Base-by-base conservation (phyloP, 371 early-diverging fungal species). In the Lichtheimia ramosa region DNA sequence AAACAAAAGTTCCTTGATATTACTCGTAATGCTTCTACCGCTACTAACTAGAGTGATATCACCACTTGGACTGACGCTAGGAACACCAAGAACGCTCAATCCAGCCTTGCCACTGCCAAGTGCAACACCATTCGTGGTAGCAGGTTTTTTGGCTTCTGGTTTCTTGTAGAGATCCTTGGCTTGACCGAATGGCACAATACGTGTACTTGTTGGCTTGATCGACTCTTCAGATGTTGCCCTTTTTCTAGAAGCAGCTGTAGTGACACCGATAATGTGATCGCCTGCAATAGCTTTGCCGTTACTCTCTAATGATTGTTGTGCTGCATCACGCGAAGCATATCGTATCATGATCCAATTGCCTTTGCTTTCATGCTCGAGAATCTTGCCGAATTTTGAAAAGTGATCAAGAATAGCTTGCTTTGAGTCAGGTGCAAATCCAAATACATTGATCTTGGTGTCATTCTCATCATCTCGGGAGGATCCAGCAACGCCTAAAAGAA, bases 141-240 rank as follows among this genome's bases (percentile, higher is more conserved):
- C 27, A 23, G 56, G 56, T 21, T 43, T 28, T 4, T 25, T 48
- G 3, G 15, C 39, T 46, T 42, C 54, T 3, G 60, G 60, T 34
- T 61, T 54, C 46, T 61, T 61, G 39, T 43, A 61, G 3, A 61
- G 39, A 48, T 61, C 42, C n/a, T 59, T 50, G n/a, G 61, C 54
- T 39, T 55, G 39, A 2, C 48, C 42, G 3, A 55, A 42, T 7
- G 61, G 61, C 12, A 61, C 48, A 12, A 61, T 39, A 2, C 53
- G 43, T 12, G 25, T 23, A 1, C 23, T 13, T 14, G 27, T 25
- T 3, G 27, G n/a, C 27, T 51, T 50, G 24, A 5, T 25, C n/a
- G 23, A 21, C 10, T 25, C 48, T 18, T 28, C 15, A 8, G 28
- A 27, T 5, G 54, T 8, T 48, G 23, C 15, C 13, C 13, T 41